Conservation (phyloP, 225 moss, liverwort and hornwort species). For the Polytrichum commune region DNA sequence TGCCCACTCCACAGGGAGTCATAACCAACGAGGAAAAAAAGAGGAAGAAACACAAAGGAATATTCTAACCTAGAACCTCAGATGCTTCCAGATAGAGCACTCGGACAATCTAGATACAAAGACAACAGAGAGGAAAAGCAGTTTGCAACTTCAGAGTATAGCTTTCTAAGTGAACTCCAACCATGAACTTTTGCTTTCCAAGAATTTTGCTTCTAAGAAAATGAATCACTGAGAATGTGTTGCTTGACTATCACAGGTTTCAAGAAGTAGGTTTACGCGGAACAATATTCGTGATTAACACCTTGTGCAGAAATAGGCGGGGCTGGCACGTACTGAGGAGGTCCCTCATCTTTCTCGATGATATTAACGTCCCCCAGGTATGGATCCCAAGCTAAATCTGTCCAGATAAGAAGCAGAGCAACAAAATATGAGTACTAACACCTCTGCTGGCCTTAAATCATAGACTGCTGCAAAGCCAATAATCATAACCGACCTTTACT, state of each 20-base stretch:
- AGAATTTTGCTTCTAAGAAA: background rate
- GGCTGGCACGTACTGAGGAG: constrained; percentile 62
- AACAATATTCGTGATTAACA: constrained; percentile 7
- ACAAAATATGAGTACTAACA: no score
- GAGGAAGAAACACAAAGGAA: background rate
- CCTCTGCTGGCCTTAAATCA: no score
- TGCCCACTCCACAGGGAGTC: background rate
- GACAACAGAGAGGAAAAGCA: no score
- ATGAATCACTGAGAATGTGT: background rate
- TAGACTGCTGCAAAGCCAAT: no score
- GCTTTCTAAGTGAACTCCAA: no score
- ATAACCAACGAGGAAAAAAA: background rate
- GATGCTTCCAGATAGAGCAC: background rate
- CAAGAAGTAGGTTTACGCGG: background rate
- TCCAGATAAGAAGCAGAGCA: background rate
- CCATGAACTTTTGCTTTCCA: background rate
- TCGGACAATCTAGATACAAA: no score
- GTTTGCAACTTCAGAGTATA: no score
- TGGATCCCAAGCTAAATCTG: constrained; percentile 34
- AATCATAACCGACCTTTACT: no score
- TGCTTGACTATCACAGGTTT: background rate
- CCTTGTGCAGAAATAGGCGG: constrained; percentile 54
- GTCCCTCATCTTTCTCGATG: constrained; percentile 65
- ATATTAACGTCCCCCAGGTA: constrained; percentile 69
- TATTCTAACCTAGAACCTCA: background rate